Conservation (phyloP, 805 yeast genomes). For the Saturnispora dispora region DNA sequence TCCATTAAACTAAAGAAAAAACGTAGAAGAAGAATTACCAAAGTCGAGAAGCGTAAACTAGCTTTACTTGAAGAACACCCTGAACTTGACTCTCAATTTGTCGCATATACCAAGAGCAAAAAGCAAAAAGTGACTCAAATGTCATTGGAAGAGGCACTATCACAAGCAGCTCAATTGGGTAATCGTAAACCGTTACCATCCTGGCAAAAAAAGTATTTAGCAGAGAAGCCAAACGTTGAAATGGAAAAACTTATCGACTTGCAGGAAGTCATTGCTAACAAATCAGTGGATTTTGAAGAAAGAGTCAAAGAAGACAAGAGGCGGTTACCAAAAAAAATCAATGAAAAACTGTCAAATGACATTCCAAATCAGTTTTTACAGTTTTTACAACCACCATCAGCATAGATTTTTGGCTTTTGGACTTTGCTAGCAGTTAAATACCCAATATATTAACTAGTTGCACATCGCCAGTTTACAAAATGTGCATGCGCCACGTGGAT, state of each 20-base stretch:
- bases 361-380: conserved; percentile 1
- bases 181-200: background rate
- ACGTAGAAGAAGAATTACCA: background rate
- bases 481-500: background rate
- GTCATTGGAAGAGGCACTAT: background rate
- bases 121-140: background rate
- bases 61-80: background rate
- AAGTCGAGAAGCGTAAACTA: background rate
- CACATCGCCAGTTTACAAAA: background rate
- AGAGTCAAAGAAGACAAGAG: conserved; percentile 2
- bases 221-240: background rate
- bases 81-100: background rate
- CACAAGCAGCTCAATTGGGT: background rate
- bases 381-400: background rate
- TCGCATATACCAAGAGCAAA: background rate
- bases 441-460: background rate
- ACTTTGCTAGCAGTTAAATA: background rate
- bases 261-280: background rate
- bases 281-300: conserved; percentile 1
- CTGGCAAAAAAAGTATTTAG: background rate
- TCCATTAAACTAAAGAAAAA: background rate
- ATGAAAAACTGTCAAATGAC: background rate
- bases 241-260: conserved; percentile 2
- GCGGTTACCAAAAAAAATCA: background rate
- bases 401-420: background rate